phyloP scores from a whole-genome alignment of 164 flowering plant species.

The Magnolia kwangsiensis region DNA sequence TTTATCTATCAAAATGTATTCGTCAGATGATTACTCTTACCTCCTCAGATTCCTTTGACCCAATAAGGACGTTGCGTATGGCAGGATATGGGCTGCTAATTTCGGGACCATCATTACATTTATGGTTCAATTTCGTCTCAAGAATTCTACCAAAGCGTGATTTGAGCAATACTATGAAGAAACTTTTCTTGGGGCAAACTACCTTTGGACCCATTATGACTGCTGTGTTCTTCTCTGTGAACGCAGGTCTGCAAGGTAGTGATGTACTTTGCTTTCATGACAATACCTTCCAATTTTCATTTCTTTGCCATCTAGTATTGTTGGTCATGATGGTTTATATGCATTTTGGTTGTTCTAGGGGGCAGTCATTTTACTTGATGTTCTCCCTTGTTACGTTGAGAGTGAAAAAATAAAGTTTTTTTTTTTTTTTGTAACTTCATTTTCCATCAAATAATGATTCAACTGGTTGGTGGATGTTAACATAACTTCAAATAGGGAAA shows the following conservation, averaged over 20 bases:
- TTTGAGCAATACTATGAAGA: constrained; percentile 61
- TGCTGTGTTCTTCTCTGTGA: constrained; percentile 64
- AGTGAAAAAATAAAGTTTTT: too few relatives aligned
- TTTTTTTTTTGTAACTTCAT: too few relatives aligned
- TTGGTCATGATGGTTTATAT: too few relatives aligned
- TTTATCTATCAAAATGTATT: constrained; percentile 1
- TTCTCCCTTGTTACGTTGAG: too few relatives aligned
- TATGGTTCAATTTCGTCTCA: constrained; percentile 86
- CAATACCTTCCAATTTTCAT: not conserved
- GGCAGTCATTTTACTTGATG: too few relatives aligned
- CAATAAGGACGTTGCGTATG: constrained; percentile 75
- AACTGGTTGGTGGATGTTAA: too few relatives aligned
- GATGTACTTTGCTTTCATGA: not conserved
- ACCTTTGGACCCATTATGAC: constrained; percentile 75
- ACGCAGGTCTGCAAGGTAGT: constrained; percentile 76
- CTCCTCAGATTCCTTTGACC: constrained; percentile 54
- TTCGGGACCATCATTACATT: constrained; percentile 79
- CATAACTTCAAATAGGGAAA: too few relatives aligned
- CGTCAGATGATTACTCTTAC: constrained; percentile 46
- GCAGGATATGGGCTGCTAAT: constrained; percentile 75
- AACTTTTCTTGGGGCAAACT: constrained; percentile 69
- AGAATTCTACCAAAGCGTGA: constrained; percentile 65
- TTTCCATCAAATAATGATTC: too few relatives aligned
- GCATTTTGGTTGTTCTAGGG: too few relatives aligned
- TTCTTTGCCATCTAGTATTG: not conserved